Conservation (phyloP, 805 yeast genomes). For the Pichia californica region DNA sequence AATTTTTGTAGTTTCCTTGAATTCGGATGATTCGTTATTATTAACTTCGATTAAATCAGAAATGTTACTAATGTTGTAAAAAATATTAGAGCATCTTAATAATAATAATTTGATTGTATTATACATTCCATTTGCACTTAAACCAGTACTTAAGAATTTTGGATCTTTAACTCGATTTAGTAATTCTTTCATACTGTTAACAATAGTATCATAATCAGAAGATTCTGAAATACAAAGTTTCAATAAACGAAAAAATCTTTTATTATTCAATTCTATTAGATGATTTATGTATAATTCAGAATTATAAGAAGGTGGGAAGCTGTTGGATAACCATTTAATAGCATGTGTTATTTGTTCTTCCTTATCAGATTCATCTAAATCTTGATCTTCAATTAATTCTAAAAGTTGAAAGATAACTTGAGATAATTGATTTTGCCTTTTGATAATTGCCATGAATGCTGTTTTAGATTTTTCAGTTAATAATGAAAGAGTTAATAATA, state of each 20-base stretch:
- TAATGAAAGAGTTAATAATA: constrained; percentile 40
- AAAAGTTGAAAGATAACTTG: constrained; percentile 44
- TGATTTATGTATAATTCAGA: constrained; percentile 45
- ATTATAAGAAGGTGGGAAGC: constrained; percentile 46
- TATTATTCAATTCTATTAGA: constrained; percentile 49
- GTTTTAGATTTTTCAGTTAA: constrained; percentile 53
- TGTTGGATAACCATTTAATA: constrained; percentile 52
- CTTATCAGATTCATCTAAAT: constrained; percentile 29
- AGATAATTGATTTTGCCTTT: constrained; percentile 59
- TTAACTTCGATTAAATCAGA: constrained; percentile 43
- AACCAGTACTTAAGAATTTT: constrained; percentile 29
- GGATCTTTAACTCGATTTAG: constrained; percentile 47
- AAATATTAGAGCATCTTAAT: constrained; percentile 52
- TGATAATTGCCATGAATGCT: constrained; percentile 63
- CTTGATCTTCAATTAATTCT: constrained; percentile 40
- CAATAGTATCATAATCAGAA: constrained; percentile 53
- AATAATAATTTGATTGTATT: constrained; percentile 50
- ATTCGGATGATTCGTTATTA: constrained; percentile 27
- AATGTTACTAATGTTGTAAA: constrained; percentile 63
- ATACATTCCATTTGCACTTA: constrained; percentile 44
- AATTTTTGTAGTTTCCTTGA: constrained; percentile 38
- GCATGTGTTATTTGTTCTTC: constrained; percentile 41
- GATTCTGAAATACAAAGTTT: constrained; percentile 45
- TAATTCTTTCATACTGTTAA: constrained; percentile 59
- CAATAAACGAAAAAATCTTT: constrained; percentile 52